Conservation (phyloP, 768 basidiomycete genomes). For the Floccularia luteovirens region DNA sequence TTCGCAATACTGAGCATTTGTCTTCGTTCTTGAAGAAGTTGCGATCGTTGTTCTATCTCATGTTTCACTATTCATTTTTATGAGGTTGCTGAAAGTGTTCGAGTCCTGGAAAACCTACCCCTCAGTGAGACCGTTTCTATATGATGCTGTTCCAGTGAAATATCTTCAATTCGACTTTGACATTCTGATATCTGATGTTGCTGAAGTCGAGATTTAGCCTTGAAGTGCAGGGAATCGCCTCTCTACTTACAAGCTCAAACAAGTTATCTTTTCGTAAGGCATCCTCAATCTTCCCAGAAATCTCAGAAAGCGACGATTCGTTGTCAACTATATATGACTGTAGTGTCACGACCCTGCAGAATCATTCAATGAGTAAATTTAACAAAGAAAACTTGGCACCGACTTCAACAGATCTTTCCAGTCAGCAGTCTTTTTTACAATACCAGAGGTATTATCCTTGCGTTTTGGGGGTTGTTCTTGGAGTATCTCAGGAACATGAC, state of each 20-base stretch:
- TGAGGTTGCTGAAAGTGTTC: no score
- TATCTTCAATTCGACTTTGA: constrained; percentile 43
- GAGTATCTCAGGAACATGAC: constrained; percentile 11
- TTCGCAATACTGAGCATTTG: neutral
- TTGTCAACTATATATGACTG: constrained; percentile 47
- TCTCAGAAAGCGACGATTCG: constrained; percentile 37
- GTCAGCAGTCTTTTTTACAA: constrained; percentile 36
- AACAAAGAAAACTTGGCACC: constrained; percentile 12
- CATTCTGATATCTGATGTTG: constrained; percentile 64
- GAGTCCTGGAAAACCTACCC: no score
- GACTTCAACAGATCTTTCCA: constrained; percentile 73
- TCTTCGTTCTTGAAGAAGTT: neutral
- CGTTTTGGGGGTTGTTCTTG: constrained; percentile 25
- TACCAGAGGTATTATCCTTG: constrained; percentile 3
- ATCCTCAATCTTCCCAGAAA: constrained; percentile 39
- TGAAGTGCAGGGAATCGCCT: constrained; percentile 1
- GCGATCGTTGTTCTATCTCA: no score
- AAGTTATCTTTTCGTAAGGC: constrained; percentile 33
- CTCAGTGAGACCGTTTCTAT: no score
- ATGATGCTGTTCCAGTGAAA: no score
- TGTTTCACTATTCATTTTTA: no score
- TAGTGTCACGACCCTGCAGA: constrained; percentile 40
- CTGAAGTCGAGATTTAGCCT: constrained; percentile 27
- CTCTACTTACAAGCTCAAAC: constrained; percentile 32
- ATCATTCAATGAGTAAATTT: constrained; percentile 5